Conservation (phyloP, 2,329 filamentous ascomycete species). For the Trichocomaceae sp. region DNA sequence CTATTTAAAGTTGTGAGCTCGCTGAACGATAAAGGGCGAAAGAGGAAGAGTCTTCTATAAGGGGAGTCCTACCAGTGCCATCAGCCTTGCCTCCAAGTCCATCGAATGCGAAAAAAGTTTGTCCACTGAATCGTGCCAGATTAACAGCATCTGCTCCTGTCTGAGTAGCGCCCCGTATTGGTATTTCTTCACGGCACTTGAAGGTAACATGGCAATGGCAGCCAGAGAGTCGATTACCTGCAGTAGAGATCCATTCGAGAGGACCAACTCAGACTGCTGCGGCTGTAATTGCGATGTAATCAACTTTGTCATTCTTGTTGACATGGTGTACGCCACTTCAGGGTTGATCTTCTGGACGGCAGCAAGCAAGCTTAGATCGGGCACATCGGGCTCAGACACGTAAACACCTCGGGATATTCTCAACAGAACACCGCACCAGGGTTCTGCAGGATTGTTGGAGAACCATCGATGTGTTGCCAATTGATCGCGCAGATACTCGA, state of each 20-base stretch:
- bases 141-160: slow-evolving; percentile 37
- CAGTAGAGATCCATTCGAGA: slow-evolving; percentile 38
- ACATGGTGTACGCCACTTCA: slow-evolving; percentile 45
- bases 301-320: slow-evolving; percentile 41
- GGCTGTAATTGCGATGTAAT: slow-evolving; percentile 38
- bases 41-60: no score
- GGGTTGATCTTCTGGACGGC: slow-evolving; percentile 43
- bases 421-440: slow-evolving; percentile 34
- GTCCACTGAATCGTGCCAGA: slow-evolving; percentile 46
- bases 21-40: slow-evolving; percentile 7
- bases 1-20: slow-evolving; percentile 12
- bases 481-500: no score
- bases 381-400: slow-evolving; percentile 35
- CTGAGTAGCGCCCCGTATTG: slow-evolving; percentile 41
- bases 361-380: slow-evolving; percentile 34
- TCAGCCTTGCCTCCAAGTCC: slow-evolving; percentile 15
- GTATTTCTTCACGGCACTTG: slow-evolving; percentile 36
- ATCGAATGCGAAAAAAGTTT: no score
- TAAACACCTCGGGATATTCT: slow-evolving; percentile 36
- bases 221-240: slow-evolving; percentile 42
- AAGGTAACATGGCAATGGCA: slow-evolving; percentile 33
- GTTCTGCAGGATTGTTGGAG: slow-evolving; percentile 5
- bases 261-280: slow-evolving; percentile 38
- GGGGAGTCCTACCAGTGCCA: no score
- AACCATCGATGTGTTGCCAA: slow-evolving; percentile 22